phyloP scores from a whole-genome alignment of 1,139 yeast species.

The Scheffersomyces stambukii region DNA sequence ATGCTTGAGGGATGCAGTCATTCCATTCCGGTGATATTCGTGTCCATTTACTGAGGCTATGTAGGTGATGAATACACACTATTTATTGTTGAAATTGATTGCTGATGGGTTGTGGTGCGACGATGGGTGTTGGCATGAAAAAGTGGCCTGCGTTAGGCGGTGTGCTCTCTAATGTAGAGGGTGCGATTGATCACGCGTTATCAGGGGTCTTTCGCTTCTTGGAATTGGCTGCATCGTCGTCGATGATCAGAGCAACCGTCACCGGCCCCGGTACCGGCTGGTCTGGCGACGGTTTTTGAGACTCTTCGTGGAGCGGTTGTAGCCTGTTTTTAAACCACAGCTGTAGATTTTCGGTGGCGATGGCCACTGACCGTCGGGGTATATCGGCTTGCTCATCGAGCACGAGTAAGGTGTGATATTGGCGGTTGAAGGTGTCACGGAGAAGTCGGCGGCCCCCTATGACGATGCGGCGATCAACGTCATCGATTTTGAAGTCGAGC shows the following conservation, averaged over 20 bases:
- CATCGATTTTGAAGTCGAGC: conserved; percentile 27
- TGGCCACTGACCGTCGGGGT: conserved; percentile 13
- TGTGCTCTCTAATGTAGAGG: conserved; percentile 4
- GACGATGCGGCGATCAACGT: conserved; percentile 15
- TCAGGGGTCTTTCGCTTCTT: conserved; percentile 11
- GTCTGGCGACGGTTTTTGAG: conserved; percentile 1
- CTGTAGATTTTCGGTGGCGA: conserved; percentile 14
- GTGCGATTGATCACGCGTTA: conserved; percentile 3
- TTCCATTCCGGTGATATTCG: no score
- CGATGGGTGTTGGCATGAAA: no score
- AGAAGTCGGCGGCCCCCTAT: conserved; percentile 16
- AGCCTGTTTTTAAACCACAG: conserved; percentile 19
- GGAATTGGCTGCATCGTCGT: conserved; percentile 2
- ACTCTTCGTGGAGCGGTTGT: conserved; percentile 7
- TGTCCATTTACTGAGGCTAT: no score
- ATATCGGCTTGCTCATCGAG: conserved; percentile 20
- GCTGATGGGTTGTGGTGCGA: no score
- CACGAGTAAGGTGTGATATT: conserved; percentile 16
- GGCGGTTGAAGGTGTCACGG: conserved; percentile 25
- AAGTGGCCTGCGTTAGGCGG: no score
- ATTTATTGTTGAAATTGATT: no score
- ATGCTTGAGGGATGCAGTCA: conserved; percentile 26
- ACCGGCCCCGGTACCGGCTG: neutral
- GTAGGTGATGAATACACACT: no score
- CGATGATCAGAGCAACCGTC: neutral